phyloP scores from a whole-genome alignment of 2,329 filamentous ascomycete genomes.

The Daldinia sp. region DNA sequence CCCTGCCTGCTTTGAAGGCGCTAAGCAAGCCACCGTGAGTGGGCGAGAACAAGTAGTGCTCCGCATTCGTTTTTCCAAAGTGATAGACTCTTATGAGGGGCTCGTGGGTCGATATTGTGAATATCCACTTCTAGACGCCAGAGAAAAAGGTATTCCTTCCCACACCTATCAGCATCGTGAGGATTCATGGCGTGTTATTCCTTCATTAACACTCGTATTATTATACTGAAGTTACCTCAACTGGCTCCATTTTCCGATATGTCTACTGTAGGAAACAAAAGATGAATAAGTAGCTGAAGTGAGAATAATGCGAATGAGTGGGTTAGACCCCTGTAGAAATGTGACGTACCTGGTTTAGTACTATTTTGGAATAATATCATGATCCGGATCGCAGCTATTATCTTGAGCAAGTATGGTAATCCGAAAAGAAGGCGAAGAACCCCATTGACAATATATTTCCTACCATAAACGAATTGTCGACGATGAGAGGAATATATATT shows the following conservation, averaged over 20 bases:
- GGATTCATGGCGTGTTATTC: neutral
- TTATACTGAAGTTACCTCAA: neutral
- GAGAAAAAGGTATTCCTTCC: neutral
- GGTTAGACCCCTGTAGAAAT: neutral
- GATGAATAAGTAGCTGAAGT: neutral
- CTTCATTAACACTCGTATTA: neutral
- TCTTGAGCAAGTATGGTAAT: neutral
- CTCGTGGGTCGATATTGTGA: slow-evolving; percentile 1
- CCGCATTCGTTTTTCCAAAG: neutral
- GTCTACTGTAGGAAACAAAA: neutral
- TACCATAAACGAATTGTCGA: neutral
- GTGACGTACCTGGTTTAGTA: neutral
- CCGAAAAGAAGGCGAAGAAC: neutral
- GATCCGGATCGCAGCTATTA: neutral
- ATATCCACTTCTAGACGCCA: neutral
- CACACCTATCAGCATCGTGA: neutral
- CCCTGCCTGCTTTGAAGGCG: slow-evolving; percentile 24
- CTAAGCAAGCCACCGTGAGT: slow-evolving; percentile 34
- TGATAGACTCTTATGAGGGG: slow-evolving; percentile 3
- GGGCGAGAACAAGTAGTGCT: slow-evolving; percentile 23
- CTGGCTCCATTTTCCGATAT: neutral
- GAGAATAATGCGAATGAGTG: neutral
- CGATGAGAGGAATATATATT: neutral
- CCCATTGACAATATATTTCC: neutral
- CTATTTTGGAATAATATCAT: neutral